phyloP scores from a whole-genome alignment of 2,329 filamentous ascomycete species.

The Chrysosphaeria jannelii region DNA sequence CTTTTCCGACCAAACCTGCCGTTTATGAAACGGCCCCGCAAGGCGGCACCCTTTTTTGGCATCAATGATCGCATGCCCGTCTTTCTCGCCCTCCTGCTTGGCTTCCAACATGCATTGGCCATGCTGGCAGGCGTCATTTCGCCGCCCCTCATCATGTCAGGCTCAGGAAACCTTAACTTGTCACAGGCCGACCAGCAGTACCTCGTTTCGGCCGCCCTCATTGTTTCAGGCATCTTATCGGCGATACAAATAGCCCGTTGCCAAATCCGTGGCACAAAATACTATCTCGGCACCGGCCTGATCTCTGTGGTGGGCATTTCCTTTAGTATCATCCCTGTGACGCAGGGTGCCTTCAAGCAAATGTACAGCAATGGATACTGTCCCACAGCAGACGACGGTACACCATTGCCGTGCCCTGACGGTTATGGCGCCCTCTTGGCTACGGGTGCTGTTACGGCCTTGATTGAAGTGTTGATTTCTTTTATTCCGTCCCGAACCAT shows the following conservation, averaged over 20 bases:
- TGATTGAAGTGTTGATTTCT: constrained; percentile 43
- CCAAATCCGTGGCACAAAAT: constrained; percentile 36
- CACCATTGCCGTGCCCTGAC: constrained; percentile 40
- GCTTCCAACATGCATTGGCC: constrained; percentile 49
- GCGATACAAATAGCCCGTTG: constrained; percentile 51
- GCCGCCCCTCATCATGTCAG: constrained; percentile 42
- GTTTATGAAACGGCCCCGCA: constrained; percentile 34
- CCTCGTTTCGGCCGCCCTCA: constrained; percentile 47
- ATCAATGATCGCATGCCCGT: constrained; percentile 53
- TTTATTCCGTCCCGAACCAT: constrained; percentile 41
- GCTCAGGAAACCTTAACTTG: constrained; percentile 31
- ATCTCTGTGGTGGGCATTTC: constrained; percentile 56
- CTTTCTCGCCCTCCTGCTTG: constrained; percentile 39
- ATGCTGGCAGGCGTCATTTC: constrained; percentile 54
- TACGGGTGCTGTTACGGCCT: constrained; percentile 30
- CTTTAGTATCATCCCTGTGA: constrained; percentile 47
- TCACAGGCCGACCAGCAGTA: constrained; percentile 32
- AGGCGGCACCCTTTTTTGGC: constrained; percentile 54
- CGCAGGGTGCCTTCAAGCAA: constrained; percentile 37
- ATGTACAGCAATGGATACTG: constrained; percentile 53
- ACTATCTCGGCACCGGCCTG: constrained; percentile 43
- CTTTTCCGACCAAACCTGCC: constrained; percentile 61
- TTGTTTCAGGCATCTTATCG: constrained; percentile 49
- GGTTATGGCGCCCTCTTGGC: constrained; percentile 51
- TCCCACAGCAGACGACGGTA: constrained; percentile 25